Conservation (phyloP, 148 eudicot species). For the Silene latifolia region DNA sequence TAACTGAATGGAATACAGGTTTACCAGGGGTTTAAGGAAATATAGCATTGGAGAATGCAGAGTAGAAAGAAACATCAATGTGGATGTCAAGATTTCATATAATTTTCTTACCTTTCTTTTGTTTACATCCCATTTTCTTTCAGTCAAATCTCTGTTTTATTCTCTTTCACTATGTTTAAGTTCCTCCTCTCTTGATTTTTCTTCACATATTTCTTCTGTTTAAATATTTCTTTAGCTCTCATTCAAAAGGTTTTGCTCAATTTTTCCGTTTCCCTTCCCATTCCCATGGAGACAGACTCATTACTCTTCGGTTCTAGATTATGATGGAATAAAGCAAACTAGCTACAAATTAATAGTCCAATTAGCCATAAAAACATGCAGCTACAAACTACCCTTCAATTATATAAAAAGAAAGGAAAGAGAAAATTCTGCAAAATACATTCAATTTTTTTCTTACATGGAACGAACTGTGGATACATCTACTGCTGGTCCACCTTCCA, state of each 20-base stretch:
- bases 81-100: neutral
- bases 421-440: neutral
- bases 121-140: neutral
- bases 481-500: conserved; percentile 96
- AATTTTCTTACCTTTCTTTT: neutral
- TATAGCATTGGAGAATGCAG: neutral
- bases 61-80: neutral
- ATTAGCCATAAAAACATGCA: neutral
- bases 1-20: no score
- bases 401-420: neutral
- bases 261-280: neutral
- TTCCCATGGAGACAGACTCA: no score
- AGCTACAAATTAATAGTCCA: neutral
- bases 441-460: conserved; percentile 53
- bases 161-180: neutral
- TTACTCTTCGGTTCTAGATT: no score
- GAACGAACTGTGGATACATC: conserved; percentile 92
- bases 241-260: neutral
- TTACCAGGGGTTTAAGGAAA: neutral
- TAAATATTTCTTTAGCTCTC: neutral
- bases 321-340: no score
- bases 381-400: conserved; percentile 3
- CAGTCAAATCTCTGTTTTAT: neutral
- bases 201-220: neutral
- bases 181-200: neutral